These are phyloP conservation scores for Adansonia digitata DNA, from an alignment of 345 rosid species.

Conservation along the genomic window DNA sequence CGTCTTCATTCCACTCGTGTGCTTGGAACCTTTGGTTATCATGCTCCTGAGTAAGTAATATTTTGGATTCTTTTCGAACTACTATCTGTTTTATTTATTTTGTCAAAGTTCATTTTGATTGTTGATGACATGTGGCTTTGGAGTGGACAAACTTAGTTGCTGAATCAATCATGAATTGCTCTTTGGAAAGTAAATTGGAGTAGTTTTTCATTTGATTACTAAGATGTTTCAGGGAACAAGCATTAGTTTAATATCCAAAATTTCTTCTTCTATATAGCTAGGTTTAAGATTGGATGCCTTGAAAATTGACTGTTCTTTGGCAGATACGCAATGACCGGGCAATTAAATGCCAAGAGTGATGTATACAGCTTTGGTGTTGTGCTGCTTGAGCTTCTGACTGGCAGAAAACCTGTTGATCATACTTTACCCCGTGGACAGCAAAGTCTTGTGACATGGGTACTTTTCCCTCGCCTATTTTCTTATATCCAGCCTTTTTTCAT, in stretches of 20 bases:
- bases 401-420: conserved; percentile 96
- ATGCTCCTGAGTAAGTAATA: conserved; percentile 75
- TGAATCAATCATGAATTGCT: not conserved
- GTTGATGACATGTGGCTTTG: not conserved
- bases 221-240: not conserved
- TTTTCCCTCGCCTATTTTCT: conserved; percentile 3
- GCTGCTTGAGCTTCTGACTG: conserved; percentile 89
- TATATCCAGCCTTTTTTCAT: not conserved
- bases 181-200: not conserved
- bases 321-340: conserved; percentile 99
- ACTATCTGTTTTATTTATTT: not conserved
- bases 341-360: conserved; percentile 90
- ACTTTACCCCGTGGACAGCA: conserved; percentile 95
- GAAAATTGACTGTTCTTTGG: conserved; percentile 1
- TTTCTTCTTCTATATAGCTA: not conserved
- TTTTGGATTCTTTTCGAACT: not conserved
- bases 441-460: conserved; percentile 90
- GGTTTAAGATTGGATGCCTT: conserved; percentile 3
- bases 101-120: not conserved
- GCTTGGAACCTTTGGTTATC: conserved; percentile 84
- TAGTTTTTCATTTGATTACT: not conserved
- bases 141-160: not conserved
- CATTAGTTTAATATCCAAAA: not conserved
- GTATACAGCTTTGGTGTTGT: conserved; percentile 93
- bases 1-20: conserved; percentile 88